These are phyloP conservation scores for Chimonanthus salicifolius DNA, from an alignment of 164 flowering plant genomes.

Conservation along the genomic window DNA sequence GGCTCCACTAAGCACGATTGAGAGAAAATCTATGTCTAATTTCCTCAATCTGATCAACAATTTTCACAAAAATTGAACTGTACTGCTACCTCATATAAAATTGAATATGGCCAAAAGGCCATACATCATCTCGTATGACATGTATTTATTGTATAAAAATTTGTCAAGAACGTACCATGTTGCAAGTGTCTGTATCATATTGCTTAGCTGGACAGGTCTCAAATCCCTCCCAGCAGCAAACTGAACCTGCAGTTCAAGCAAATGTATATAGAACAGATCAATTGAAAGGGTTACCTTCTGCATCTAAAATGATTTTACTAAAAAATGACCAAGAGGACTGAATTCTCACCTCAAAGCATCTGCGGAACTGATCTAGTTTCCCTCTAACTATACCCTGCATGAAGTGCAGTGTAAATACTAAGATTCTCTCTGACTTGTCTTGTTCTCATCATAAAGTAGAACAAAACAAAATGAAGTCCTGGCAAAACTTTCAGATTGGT, in stretches of 20 bases:
- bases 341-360: conserved; percentile 83
- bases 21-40: too few species aligned
- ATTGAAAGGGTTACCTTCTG: neutral
- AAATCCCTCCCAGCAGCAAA: conserved; percentile 98
- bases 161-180: conserved; percentile 46
- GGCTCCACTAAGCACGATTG: too few species aligned
- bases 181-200: conserved; percentile 73
- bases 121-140: neutral
- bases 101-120: neutral
- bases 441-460: neutral
- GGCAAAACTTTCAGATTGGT: neutral
- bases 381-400: conserved; percentile 92
- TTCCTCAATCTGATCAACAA: neutral
- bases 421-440: neutral
- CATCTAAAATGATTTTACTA: neutral
- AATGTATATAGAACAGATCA: neutral
- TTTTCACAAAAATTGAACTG: neutral
- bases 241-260: conserved; percentile 63
- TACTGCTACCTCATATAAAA: neutral
- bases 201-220: conserved; percentile 81
- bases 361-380: conserved; percentile 86
- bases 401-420: neutral
- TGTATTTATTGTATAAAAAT: neutral
- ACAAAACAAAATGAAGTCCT: neutral
- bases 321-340: neutral